A percentile compares a stretch with the other conserved stretches of the same genome.
These are phyloP conservation scores for Cymodocea nodosa DNA, from an alignment of 116 monocot species.

Conservation along the genomic window DNA sequence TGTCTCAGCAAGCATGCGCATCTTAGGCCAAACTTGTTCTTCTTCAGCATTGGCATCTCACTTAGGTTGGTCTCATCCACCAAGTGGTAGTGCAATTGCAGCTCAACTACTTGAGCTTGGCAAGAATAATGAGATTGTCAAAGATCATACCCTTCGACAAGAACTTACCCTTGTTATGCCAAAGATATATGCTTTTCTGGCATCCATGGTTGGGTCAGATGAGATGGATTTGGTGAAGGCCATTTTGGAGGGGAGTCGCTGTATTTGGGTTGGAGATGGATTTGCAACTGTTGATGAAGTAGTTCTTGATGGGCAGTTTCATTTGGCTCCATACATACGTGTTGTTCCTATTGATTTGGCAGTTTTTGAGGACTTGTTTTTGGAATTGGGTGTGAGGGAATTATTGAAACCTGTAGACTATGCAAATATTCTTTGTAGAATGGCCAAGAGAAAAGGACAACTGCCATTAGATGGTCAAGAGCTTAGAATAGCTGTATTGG, in stretches of 20 bases:
- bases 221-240: constrained; percentile 99
- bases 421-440: constrained; percentile 77
- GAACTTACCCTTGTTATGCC: constrained; percentile 90
- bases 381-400: constrained; percentile 81
- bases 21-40: constrained; percentile 88
- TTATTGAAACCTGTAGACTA: constrained; percentile 65
- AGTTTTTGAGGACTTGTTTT: constrained; percentile 81
- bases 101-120: constrained; percentile 98
- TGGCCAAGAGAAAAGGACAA: constrained; percentile 58
- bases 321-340: constrained; percentile 95
- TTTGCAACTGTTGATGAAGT: constrained; percentile 93
- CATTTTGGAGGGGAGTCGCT: constrained; percentile 86
- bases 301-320: constrained; percentile 85
- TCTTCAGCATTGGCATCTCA: constrained; percentile 59
- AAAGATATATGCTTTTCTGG: constrained; percentile 67
- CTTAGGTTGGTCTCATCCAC: constrained; percentile 88
- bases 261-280: constrained; percentile 99
- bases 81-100: constrained; percentile 77
- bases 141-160: constrained; percentile 72
- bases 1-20: constrained; percentile 93
- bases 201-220: constrained; percentile 73
- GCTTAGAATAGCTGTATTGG: constrained; percentile 45
- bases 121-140: constrained; percentile 92
- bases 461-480: constrained; percentile 62
- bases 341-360: constrained; percentile 97